These are phyloP conservation scores for Penicillium macrosclerotiorum DNA, from an alignment of 495 filamentous ascomycete genomes.

Conservation along the genomic window DNA sequence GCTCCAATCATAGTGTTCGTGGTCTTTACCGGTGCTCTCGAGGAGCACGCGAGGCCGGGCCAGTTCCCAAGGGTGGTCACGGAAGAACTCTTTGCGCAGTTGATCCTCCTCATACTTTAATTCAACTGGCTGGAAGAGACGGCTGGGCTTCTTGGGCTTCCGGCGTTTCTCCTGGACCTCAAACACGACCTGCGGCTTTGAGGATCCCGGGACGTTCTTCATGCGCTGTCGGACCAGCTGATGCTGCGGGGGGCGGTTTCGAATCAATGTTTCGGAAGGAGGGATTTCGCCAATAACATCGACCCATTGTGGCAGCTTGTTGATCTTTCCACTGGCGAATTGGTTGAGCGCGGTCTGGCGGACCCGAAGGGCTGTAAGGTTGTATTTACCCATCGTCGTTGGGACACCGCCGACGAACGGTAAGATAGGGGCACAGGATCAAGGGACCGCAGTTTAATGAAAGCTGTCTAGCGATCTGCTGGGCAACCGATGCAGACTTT, in stretches of 20 bases:
- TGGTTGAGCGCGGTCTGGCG: constrained; percentile 61
- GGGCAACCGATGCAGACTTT: no score
- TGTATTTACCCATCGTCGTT: constrained; percentile 61
- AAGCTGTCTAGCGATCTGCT: no score
- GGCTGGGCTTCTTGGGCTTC: constrained; percentile 61
- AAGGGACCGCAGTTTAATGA: no score
- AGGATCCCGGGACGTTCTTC: constrained; percentile 34
- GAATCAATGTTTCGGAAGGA: constrained; percentile 73
- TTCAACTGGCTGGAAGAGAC: constrained; percentile 73
- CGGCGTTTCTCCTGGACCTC: constrained; percentile 38
- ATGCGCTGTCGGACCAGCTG: constrained; percentile 53
- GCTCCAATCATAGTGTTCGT: constrained; percentile 75
- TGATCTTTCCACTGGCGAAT: constrained; percentile 49
- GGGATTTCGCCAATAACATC: constrained; percentile 70
- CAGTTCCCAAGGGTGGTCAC: constrained; percentile 96
- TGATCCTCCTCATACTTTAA: constrained; percentile 84
- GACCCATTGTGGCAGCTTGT: constrained; percentile 69
- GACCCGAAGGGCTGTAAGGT: constrained; percentile 72
- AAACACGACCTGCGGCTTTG: constrained; percentile 38
- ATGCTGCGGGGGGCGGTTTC: constrained; percentile 64
- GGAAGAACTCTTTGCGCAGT: constrained; percentile 77
- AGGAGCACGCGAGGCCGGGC: constrained; percentile 82
- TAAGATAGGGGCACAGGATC: neutral
- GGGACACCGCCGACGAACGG: neutral
- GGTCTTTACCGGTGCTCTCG: constrained; percentile 83